Conservation (phyloP, 2,329 filamentous ascomycete genomes). For the Dactylellina haptotyla region DNA sequence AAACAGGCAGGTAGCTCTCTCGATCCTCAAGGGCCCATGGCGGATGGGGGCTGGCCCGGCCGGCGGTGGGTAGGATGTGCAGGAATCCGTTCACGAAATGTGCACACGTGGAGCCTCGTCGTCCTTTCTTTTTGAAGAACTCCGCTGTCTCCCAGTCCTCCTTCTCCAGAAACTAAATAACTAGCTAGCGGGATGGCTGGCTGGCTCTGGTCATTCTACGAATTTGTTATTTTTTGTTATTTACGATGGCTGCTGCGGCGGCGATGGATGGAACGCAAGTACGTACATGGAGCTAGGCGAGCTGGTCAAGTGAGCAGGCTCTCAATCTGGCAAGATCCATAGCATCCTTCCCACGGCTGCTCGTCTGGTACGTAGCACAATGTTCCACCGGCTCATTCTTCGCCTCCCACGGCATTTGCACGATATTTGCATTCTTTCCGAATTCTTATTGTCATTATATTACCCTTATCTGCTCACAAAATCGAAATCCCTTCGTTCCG, state of each 20-base stretch:
- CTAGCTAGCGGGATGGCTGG: too few species aligned
- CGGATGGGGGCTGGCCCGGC: neutral
- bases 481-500: too few species aligned
- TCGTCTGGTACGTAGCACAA: too few species aligned
- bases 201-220: too few species aligned
- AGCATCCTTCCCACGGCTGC: too few species aligned
- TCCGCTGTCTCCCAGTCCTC: neutral
- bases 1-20: neutral
- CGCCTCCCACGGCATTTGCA: neutral
- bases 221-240: neutral
- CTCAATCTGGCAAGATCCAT: slow-evolving; percentile 48
- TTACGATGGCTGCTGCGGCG: neutral
- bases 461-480: too few species aligned
- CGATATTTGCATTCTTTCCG: neutral
- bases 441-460: neutral
- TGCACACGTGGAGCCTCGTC: slow-evolving; percentile 35
- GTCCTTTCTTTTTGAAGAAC: too few species aligned
- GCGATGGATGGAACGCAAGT: neutral
- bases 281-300: slow-evolving; percentile 7
- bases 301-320: slow-evolving; percentile 51
- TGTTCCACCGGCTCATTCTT: too few species aligned
- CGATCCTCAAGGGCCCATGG: too few species aligned
- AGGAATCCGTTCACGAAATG: neutral
- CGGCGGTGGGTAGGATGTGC: neutral
- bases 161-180: neutral